Base-by-base conservation (phyloP, 768 basidiomycete genomes). In the Suillus luteus region DNA sequence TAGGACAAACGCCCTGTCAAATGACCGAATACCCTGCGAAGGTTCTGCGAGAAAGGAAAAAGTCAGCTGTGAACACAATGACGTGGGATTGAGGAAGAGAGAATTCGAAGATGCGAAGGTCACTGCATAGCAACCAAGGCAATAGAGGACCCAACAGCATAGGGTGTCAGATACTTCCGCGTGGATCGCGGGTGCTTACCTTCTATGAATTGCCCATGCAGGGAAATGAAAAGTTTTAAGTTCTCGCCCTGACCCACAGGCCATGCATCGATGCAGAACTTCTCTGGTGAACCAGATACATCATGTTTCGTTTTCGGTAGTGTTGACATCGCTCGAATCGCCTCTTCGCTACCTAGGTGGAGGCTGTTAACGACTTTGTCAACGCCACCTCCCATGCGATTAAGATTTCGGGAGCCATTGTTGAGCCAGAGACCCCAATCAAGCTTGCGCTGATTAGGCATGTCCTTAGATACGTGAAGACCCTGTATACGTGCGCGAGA, bases 121-220 rank as follows among this genome's bases (percentile, higher is more conserved):
- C 9, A 24, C 24, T 57, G 38, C 22, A 27, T 57, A 15, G 55
- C 55, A 40, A 58, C 57, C 40, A 58, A 58, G 40, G 57, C 57
- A 31, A 58, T 58, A 31, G 38, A 40, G 2, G 8, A 40, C 22
- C 35, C 7, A 15, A 14, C 37, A 57, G 52, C 4, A 54, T 52
- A 54, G 10, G 5, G 40, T 15, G 41, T 49, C 10, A 38, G 61
- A 62, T 49, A 46, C 37, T 15, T 44, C 60, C 35, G 57, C 22
- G 59, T 62, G 59, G 33, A 67, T 67, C 66, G 69, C 59, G 61
- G 49, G 61, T 51, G 82, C 89, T 64, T 70, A 96, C 96, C 82
- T 83, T 99, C 96, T 59, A 84, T 83, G 72, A 96, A 96, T 74
- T 98, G 89, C 3, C 96, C 96, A 73, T 97, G 94, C 19, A 98